Percentiles rank a stretch among this genome's conserved stretches.
Conservation (phyloP, 2,329 filamentous ascomycete species). For the Fusarium sp. region DNA sequence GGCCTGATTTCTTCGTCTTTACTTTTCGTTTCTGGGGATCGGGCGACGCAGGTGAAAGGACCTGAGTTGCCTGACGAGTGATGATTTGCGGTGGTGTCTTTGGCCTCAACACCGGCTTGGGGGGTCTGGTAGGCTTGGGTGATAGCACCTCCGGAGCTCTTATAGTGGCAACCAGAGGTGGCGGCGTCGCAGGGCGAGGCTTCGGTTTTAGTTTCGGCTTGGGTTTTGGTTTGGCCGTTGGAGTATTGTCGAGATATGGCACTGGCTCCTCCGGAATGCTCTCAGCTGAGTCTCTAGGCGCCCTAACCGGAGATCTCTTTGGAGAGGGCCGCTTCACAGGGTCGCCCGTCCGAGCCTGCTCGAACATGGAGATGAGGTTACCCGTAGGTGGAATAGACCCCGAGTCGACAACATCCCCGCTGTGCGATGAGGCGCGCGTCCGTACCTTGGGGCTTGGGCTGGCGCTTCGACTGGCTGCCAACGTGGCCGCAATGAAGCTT, state of each 20-base stretch:
- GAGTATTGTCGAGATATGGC: neutral
- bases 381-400: conserved; percentile 71
- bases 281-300: conserved; percentile 14
- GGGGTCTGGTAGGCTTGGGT: conserved; percentile 48
- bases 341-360: conserved; percentile 58
- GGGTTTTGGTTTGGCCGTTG: conserved; percentile 42
- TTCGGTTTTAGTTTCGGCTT: conserved; percentile 44
- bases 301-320: conserved; percentile 30
- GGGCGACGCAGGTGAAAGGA: conserved; percentile 40
- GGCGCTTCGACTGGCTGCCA: conserved; percentile 66
- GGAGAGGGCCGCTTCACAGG: conserved; percentile 50
- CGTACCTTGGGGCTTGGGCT: conserved; percentile 50
- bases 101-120: conserved; percentile 47
- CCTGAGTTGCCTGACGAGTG: conserved; percentile 33
- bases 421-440: conserved; percentile 42
- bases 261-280: conserved; percentile 26
- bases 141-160: conserved; percentile 45
- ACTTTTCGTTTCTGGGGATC: conserved; percentile 45
- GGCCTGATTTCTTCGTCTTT: conserved; percentile 36
- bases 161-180: conserved; percentile 30
- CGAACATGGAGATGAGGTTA: conserved; percentile 76
- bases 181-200: conserved; percentile 36
- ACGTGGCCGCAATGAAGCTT: conserved; percentile 67
- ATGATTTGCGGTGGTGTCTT: conserved; percentile 45
- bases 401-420: conserved; percentile 56